Evolutionary conservation across 2,329 filamentous ascomycete species (phyloP), one percentile per base, ranked within the genome.

Genomic region (Dactylellina leptospora): DNA sequence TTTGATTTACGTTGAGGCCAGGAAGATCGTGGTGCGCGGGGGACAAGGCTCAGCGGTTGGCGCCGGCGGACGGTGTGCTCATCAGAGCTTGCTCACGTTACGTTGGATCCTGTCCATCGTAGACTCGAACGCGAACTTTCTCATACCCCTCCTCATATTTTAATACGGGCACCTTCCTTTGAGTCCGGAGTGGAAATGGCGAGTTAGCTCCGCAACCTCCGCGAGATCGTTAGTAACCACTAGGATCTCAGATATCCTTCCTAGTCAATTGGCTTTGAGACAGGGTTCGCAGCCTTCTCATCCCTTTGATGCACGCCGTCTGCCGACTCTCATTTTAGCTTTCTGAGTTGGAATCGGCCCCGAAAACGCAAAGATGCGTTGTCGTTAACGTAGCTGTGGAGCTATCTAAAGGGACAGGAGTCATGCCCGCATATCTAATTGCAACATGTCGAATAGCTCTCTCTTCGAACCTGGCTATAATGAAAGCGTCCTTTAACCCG

Each of bases 281-380:
- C n/a, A n/a, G n/a, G n/a, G n/a, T n/a, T n/a, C 42, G 42, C 10
- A 58, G 51, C 48, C 44, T 44, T 58, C 28, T 27, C 42, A 56
- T 58, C 33, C 38, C 25, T 51, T 40, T 11, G 42, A 48, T 51
- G 44, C 61, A 56, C 55, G 51, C 36, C 47, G 45, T 44, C 48
- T 63, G 38, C 48, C 42, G 48, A 38, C 50, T 27, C 16, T 40
- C 38, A 22, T 28, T 42, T 44, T 28, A n/a, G 20, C 8, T 10
- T 22, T 6, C 27, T n/a, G n/a, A 45, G 42, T 58, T 66, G 61
- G 51, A 64, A 56, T 40, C 25, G n/a, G 11, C 6, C 42, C 18
- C 1, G 27, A 16, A 50, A 66, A 66, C 30, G 61, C 61, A 66
- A 18, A 25, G 22, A 58, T 66, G 61, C 42, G 61, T 66, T 66